Percentiles rank a stretch among this genome's conserved stretches.
Conservation (phyloP, 176 grass and related monocot genomes). For the Phoenix roebelenii region DNA sequence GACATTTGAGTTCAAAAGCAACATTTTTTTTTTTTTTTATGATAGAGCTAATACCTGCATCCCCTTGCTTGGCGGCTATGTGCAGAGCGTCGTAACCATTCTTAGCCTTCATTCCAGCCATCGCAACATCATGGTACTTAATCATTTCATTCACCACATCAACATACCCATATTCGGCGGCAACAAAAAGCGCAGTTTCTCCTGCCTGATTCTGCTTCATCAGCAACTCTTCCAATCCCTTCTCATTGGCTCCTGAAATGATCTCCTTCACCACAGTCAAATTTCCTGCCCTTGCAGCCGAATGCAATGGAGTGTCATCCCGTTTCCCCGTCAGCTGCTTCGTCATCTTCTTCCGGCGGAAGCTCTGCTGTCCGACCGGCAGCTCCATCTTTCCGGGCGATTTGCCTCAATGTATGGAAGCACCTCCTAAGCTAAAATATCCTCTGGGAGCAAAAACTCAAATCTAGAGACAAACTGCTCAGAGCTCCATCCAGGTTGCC, state of each 20-base stretch:
- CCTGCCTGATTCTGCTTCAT: conserved; percentile 76
- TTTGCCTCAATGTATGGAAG: too few relatives aligned
- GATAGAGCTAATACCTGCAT: conserved; percentile 45
- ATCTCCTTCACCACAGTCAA: conserved; percentile 45
- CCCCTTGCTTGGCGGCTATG: conserved; percentile 96
- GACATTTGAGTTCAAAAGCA: too few relatives aligned
- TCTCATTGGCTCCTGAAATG: conserved; percentile 28
- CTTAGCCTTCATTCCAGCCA: conserved; percentile 72
- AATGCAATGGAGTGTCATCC: conserved; percentile 74
- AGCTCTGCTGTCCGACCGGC: conserved; percentile 26
- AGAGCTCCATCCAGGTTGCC: too few relatives aligned
- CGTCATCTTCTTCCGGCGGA: conserved; percentile 88
- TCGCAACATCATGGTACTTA: conserved; percentile 49
- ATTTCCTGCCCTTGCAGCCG: conserved; percentile 55
- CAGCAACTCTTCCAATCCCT: conserved; percentile 39
- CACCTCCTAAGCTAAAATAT: too few relatives aligned
- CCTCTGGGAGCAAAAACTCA: too few relatives aligned
- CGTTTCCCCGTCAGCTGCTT: conserved; percentile 88
- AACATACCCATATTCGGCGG: conserved; percentile 80
- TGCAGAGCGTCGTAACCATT: conserved; percentile 88
- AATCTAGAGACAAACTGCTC: too few relatives aligned
- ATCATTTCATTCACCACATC: conserved; percentile 72
- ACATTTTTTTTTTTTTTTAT: too few relatives aligned
- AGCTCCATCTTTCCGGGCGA: conserved; percentile 33
- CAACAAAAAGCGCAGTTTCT: conserved; percentile 81